Evolutionary conservation across 306 rosid genomes (phyloP).

Genomic region (Prunus armeniaca): DNA sequence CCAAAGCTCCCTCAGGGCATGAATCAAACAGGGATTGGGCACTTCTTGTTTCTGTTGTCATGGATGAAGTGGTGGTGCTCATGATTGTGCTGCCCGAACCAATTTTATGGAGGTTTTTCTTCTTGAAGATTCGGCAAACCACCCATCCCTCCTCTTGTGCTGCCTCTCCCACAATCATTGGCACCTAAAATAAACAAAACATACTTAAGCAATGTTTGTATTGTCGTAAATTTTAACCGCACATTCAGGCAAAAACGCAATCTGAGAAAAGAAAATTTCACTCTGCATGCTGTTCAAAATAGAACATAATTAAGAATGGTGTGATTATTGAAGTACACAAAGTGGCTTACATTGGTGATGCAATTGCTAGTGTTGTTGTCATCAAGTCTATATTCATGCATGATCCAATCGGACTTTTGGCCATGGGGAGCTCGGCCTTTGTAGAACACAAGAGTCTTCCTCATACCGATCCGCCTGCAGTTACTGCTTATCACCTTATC

Average conservation of each 20-base stretch:
- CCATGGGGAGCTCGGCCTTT: constrained; percentile 97
- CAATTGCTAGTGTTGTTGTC: constrained; percentile 39
- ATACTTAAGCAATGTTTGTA: not conserved
- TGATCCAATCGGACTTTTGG: constrained; percentile 90
- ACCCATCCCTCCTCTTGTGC: constrained; percentile 92
- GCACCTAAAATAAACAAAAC: constrained; percentile 17
- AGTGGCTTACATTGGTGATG: constrained; percentile 45
- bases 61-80: constrained; percentile 18
- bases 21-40: constrained; percentile 40
- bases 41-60: constrained; percentile 37
- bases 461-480: constrained; percentile 80
- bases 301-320: not conserved
- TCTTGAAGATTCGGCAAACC: constrained; percentile 92
- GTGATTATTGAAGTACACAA: not conserved
- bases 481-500: constrained; percentile 75
- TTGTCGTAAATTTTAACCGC: not conserved
- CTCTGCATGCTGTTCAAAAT: not conserved
- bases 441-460: constrained; percentile 93
- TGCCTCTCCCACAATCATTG: constrained; percentile 56
- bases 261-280: no score
- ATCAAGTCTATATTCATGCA: constrained; percentile 92
- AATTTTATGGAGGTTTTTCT: constrained; percentile 71
- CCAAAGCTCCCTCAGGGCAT: constrained; percentile 53
- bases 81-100: constrained; percentile 53
- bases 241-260: not conserved